A percentile compares a stretch with the other conserved stretches of the same genome.
Evolutionary conservation across 306 rosid species (phyloP).

Genomic region (Delonix regia): DNA sequence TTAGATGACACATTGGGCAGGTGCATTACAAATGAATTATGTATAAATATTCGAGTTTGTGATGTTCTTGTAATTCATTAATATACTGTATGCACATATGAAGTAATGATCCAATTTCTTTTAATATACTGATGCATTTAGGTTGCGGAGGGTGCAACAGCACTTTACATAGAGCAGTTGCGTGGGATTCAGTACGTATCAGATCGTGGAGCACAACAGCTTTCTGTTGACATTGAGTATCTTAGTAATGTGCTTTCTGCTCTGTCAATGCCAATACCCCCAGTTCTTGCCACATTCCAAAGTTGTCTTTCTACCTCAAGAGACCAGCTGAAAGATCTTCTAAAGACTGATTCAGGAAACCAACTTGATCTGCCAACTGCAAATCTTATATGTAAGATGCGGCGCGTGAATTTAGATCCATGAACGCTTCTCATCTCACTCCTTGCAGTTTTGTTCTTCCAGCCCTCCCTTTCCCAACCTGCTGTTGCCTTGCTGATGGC

Average conservation of each 20-base stretch:
- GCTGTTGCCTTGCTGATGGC: slow-evolving; percentile 22
- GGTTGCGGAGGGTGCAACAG: slow-evolving; percentile 99
- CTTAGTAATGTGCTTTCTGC: slow-evolving; percentile 94
- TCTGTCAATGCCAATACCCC: slow-evolving; percentile 86
- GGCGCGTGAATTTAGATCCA: slow-evolving; percentile 59
- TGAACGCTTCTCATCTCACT: slow-evolving; percentile 32
- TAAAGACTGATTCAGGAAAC: slow-evolving; percentile 67
- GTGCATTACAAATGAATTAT: not conserved
- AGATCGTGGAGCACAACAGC: slow-evolving; percentile 92
- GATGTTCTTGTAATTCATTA: not conserved
- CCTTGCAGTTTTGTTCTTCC: slow-evolving; percentile 21
- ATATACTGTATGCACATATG: not conserved
- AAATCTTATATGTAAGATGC: slow-evolving; percentile 91
- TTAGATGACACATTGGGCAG: slow-evolving; percentile 8
- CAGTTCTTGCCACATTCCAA: slow-evolving; percentile 75
- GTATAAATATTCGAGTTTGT: not conserved
- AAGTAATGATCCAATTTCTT: not conserved
- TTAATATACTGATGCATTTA: slow-evolving; percentile 27
- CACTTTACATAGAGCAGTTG: slow-evolving; percentile 88
- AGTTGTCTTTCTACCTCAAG: slow-evolving; percentile 77
- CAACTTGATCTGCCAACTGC: slow-evolving; percentile 89
- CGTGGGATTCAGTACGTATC: slow-evolving; percentile 84
- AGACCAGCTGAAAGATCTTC: slow-evolving; percentile 76
- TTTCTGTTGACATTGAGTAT: slow-evolving; percentile 90
- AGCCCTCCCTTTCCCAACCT: not conserved